phyloP scores from a whole-genome alignment of 306 rosid species.

The Cicer yamashitae region DNA sequence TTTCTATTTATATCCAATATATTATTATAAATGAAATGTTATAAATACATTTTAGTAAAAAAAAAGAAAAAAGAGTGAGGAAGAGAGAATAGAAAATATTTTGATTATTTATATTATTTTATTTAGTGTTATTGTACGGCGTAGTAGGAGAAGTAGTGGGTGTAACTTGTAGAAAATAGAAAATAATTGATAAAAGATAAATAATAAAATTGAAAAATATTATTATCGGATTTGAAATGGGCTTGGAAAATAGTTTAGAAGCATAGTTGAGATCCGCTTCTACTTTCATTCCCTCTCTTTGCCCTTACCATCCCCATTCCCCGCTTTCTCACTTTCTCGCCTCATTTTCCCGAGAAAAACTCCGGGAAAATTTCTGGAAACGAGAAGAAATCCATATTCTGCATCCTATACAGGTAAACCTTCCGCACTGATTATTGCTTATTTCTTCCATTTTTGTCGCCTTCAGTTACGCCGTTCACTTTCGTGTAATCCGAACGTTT shows the following conservation, averaged over 20 bases:
- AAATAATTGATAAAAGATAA: background rate
- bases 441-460: no score
- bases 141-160: no score
- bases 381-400: background rate
- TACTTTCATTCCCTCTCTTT: constrained; percentile 13
- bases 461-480: background rate
- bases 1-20: no score
- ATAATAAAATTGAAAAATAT: background rate
- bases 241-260: background rate
- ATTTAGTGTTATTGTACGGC: no score
- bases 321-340: constrained; percentile 1
- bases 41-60: no score
- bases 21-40: no score
- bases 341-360: background rate
- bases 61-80: no score
- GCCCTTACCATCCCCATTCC: background rate
- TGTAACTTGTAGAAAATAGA: background rate
- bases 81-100: no score
- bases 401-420: background rate
- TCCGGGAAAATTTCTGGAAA: background rate
- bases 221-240: constrained; percentile 9
- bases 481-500: background rate
- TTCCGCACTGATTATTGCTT: background rate
- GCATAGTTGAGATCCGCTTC: constrained; percentile 29
- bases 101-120: no score